Evolutionary conservation across 495 filamentous ascomycete species (phyloP).

Genomic region (Daldinia concentrica): DNA sequence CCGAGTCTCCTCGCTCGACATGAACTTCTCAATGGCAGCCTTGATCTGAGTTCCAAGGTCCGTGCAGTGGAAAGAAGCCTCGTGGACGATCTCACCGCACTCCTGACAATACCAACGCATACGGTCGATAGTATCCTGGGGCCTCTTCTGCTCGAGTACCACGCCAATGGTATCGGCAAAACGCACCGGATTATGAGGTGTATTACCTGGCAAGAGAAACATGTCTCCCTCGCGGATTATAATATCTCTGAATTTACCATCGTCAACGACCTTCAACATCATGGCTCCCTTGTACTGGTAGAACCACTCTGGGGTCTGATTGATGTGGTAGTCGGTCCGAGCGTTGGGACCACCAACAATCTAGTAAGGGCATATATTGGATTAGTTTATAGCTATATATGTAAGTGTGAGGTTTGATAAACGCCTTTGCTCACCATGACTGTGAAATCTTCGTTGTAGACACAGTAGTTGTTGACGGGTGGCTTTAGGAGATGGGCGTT

Average conservation of each 20-base stretch:
- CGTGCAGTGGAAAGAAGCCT: conserved; percentile 86
- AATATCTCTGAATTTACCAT: conserved; percentile 78
- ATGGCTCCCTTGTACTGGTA: conserved; percentile 94
- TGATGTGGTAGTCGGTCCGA: conserved; percentile 98
- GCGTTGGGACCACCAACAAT: conserved; percentile 97
- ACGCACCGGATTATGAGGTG: conserved; percentile 80
- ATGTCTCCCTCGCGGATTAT: conserved; percentile 91
- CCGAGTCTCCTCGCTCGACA: conserved; percentile 72
- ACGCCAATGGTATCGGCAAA: conserved; percentile 77
- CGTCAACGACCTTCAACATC: conserved; percentile 89
- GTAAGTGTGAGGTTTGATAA: conserved; percentile 2
- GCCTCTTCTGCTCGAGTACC: conserved; percentile 89
- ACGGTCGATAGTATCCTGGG: conserved; percentile 72
- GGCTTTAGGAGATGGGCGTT: conserved; percentile 94
- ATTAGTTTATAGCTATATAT: conserved; percentile 6
- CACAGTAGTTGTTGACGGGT: conserved; percentile 96
- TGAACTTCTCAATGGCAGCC: conserved; percentile 86
- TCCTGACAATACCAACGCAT: conserved; percentile 90
- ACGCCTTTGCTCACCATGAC: conserved; percentile 68
- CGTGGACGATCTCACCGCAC: conserved; percentile 80
- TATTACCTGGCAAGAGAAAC: conserved; percentile 91
- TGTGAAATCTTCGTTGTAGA: conserved; percentile 82
- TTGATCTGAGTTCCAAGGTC: conserved; percentile 98
- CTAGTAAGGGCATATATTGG: conserved; percentile 50
- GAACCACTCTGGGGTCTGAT: conserved; percentile 95